Conservation (phyloP, 495 filamentous ascomycete genomes). For the Aspergillus ostianus region DNA sequence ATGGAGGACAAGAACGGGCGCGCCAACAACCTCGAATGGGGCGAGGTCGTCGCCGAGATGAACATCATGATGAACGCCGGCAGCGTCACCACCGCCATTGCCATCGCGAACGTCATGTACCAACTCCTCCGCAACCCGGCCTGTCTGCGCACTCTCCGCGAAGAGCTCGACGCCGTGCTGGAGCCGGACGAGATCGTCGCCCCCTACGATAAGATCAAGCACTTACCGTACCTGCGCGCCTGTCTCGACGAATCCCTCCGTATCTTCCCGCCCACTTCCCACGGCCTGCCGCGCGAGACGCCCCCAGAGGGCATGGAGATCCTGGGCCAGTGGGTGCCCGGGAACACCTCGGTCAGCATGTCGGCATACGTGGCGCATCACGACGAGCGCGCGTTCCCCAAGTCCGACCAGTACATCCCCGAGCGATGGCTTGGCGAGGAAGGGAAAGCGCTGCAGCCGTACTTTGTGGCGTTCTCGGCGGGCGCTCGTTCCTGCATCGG, state of each 20-base stretch:
- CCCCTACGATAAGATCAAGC: slow-evolving; percentile 44
- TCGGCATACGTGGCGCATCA: slow-evolving; percentile 32
- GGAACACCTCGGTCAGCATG: slow-evolving; percentile 32
- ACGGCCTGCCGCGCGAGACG: slow-evolving; percentile 36
- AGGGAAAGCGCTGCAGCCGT: slow-evolving; percentile 40
- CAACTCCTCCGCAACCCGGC: slow-evolving; percentile 54
- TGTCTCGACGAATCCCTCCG: slow-evolving; percentile 49
- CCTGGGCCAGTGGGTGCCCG: slow-evolving; percentile 39
- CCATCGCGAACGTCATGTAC: slow-evolving; percentile 52
- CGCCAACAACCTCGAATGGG: slow-evolving; percentile 34
- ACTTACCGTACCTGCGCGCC: slow-evolving; percentile 42
- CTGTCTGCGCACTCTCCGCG: slow-evolving; percentile 48
- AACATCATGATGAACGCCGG: slow-evolving; percentile 53
- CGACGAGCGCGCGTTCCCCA: slow-evolving; percentile 29
- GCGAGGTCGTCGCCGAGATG: slow-evolving; percentile 34
- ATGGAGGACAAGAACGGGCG: slow-evolving; percentile 54
- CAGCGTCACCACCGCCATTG: slow-evolving; percentile 54
- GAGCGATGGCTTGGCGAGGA: slow-evolving; percentile 38
- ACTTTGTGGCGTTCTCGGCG: slow-evolving; percentile 43
- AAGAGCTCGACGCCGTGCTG: slow-evolving; percentile 54
- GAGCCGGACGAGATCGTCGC: slow-evolving; percentile 39
- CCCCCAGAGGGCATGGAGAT: slow-evolving; percentile 38
- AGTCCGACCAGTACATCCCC: slow-evolving; percentile 34
- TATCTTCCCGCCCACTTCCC: slow-evolving; percentile 39
- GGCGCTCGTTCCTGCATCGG: slow-evolving; percentile 46